Base-by-base conservation (phyloP, 179 eudicot genomes). In the Actinidia chinensis region DNA sequence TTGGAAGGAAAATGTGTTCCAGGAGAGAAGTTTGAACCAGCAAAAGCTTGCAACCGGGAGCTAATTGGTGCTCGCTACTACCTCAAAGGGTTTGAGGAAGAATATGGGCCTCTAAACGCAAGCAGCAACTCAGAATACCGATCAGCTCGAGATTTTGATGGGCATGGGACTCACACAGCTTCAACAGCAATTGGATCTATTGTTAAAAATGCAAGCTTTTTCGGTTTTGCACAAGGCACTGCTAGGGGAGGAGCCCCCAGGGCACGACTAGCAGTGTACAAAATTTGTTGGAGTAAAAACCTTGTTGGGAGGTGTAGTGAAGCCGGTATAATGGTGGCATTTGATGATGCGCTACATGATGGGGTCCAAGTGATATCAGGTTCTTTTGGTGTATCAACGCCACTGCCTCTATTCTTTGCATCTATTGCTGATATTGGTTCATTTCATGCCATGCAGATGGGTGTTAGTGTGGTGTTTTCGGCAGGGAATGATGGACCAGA, bases 151-250 rank as follows among this genome's bases (percentile, higher is more conserved):
- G 91, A 84, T 68, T 52, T 6, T 6, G 17, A 59, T 1, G 88
- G 91, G 15, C 91, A 88, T 22, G 91, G 91, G 12, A 88, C 91
- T 22, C 91, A 86, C 82, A 83, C 86, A 2, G 87, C 91, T 17
- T 86, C 89, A 4, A 88, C 82, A 0, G 86, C 91, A 6, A 85
- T 84, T 0, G 91, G 89, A 22, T 84, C 85, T 7, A 36, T 83
- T 10, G 83, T 79, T 11, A 23, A 64, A 60, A 78, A 76, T 47
- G 86, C 85, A 8, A 79, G 77, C 64, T 77, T 82, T 15, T 36
- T 80, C 0, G 91, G 86, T 42, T 68, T 86, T 23, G 91, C 76
- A 0, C 75, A 68, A 11, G 91, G 91, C 65, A 73, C 55, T 0
- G 89, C 88, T 7, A 82, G 89, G 28, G 91, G 91, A 1, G 91